Evolutionary conservation across 2,329 filamentous ascomycete genomes (phyloP), one percentile per base, ranked within the genome.

Genomic region (Epichloe sibirici): DNA sequence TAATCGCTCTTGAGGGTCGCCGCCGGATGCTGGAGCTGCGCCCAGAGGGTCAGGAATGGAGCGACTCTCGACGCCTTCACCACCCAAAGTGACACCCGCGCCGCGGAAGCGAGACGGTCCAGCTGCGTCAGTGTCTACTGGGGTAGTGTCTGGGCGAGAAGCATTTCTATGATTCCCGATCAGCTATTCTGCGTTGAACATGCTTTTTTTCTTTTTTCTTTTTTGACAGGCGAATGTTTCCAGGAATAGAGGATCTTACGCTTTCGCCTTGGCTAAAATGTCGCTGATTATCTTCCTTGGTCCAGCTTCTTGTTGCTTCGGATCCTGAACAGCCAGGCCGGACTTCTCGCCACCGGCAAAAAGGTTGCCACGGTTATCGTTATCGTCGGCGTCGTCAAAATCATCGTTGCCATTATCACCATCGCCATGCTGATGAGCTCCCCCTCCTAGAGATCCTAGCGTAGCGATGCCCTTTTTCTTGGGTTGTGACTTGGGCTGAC

Each of bases 291-390:
- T 71, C 58, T 74, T 77, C 61, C 72, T 71, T 0, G 78, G 70
- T 42, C 78, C 76, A 2, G 66, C 66, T 11, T 75, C 69, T 44
- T 68, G 67, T 49, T 65, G 63, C 7, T 50, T 50, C 1, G 82
- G 82, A 59, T 85, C 82, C 61, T 85, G 81, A 25, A 86, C 78
- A 23, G 82, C 83, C 45, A 86, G 67, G 0, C 80, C 83, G 34
- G 87, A 91, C 75, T 93, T 93, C 70, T 91, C 88, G 37, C 88
- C 88, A 49, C 88, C 88, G 21, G 88, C 85, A 66, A 90, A 93
- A 57, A 90, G 72, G 62, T 93, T 86, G 56, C 82, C 72, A 6
- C 75, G 74, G 28, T 75, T 74, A 57, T 81, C 76, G 38, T 79
- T 73, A 31, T 83, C 78, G 1, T 83, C 74, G 2, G 77, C 71